Evolutionary conservation across 176 grass and related monocot genomes (phyloP), one percentile per base, ranked within the genome.

Genomic region (Cenchrus americanus): DNA sequence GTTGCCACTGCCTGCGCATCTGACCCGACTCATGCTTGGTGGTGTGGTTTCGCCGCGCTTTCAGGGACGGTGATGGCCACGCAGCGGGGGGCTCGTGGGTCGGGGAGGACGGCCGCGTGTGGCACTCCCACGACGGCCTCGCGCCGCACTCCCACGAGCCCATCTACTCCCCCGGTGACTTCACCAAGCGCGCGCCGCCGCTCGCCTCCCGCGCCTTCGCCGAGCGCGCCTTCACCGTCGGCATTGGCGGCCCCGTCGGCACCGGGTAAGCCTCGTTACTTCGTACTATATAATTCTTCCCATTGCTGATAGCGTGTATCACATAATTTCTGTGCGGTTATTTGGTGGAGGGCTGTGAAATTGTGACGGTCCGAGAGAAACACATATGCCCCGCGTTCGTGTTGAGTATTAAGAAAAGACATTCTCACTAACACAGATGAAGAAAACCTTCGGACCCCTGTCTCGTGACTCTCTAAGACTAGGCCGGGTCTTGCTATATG

Each of bases 91-190:
- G 84, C 2, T 90, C 93, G 22, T 98, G 85, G 84, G 87, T 98
- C 14, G 93, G 87, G 22, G 87, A 87, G 76, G 96, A 98, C 44
- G 96, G 93, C 4, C 86, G 85, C 82, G 89, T 94, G 15, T 98
- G 90, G 80, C 96, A 98, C 82, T 93, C 96, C 3, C 96, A 98
- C 78, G 96, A 98, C 52, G 93, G 96, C 69, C 89, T 98, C 37
- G 96, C 96, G 26, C 93, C 96, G 52, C 96, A 98, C 82, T 95
- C 93, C 19, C 96, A 98, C 77, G 96, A 98, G 75, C 96, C 96
- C 82, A 98, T 98, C 82, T 98, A 95, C 77, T 98, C 93, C 48
- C 91, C 93, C 14, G 96, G 96, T 0, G 92, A 91, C 80, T 98
- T 95, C 87, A 88, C 88, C 85, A 95, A 95, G 91, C 93, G 96